Evolutionary conservation across 345 rosid species (phyloP), one percentile per base, ranked within the genome.

Genomic region (Ceriops decandra): DNA sequence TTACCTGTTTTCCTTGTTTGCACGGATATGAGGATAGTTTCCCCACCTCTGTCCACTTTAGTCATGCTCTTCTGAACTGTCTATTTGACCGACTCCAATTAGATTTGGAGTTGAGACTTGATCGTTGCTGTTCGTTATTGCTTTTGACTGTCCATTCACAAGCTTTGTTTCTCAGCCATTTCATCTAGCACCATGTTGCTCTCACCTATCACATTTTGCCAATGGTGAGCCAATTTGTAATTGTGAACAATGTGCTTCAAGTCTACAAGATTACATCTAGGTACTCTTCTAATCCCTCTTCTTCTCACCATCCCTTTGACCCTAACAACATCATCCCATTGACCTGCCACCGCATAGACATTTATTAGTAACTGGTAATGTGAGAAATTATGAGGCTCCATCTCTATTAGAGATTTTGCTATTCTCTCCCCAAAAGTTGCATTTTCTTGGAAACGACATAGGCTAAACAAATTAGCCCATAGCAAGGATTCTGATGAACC

Each of bases 171-270:
- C 52, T 52, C 42, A 47, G 26, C 60, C 30, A 57, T 51, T 69
- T 72, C 59, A 21, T 2, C 28, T 6, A 26, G n/a, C 68, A 60
- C 16, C 51, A 6, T 52, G 57, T 61, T 69, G 56, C 53, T 17
- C 26, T 68, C 71, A 59, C 56, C 53, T 10, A 57, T 64, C 57
- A 64, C 67, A 57, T 67, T 74, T 68, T 33, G 63, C 73, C 53
- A 49, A 59, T 38, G 24, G 31, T 27, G 53, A 32, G 67, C 74
- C 38, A 66, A 67, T 73, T 57, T 70, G 33, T 80, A 75, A 27
- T 69, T 59, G 69, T 89, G 88, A 70, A 87, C 92, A 54, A 85
- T 85, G 64, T 84, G 73, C 15, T 84, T 85, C 86, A 89, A 76
- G 73, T 89, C 88, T 27, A 85, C 76, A 21, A 89, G 91, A 74